phyloP scores from a whole-genome alignment of 345 rosid genomes.

The Lumnitzera racemosa region DNA sequence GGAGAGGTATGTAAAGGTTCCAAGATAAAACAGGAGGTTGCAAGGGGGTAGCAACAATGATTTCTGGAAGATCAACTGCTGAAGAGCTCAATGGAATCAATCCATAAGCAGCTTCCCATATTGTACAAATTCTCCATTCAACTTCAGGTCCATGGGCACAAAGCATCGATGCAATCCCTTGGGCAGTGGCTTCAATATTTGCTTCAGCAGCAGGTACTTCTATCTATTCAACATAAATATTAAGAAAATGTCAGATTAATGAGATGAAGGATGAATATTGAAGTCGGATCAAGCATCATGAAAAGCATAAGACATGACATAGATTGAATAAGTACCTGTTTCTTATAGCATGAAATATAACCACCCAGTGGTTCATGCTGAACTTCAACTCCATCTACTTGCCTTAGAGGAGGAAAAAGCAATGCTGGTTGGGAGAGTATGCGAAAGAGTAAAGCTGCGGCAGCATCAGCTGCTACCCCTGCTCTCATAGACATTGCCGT shows the following conservation, averaged over 20 bases:
- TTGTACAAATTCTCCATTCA: constrained; percentile 98
- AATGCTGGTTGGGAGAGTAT: constrained; percentile 89
- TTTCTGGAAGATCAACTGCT: constrained; percentile 95
- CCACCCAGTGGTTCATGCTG: constrained; percentile 69
- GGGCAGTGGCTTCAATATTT: constrained; percentile 98
- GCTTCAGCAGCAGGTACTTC: constrained; percentile 97
- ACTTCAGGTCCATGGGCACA: constrained; percentile 99
- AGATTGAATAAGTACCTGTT: constrained; percentile 51
- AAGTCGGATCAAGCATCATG: neutral
- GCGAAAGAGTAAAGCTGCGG: constrained; percentile 95
- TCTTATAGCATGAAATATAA: constrained; percentile 65
- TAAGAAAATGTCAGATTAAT: constrained; percentile 3
- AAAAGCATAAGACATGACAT: neutral
- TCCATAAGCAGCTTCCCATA: constrained; percentile 99
- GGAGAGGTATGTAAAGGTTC: constrained; percentile 94
- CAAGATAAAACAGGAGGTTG: constrained; percentile 91
- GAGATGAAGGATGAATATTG: too few relatives aligned
- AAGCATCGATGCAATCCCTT: constrained; percentile 98
- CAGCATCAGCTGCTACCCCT: constrained; percentile 98
- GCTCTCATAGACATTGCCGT: constrained; percentile 98
- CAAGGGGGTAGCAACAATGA: constrained; percentile 84
- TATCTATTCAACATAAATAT: constrained; percentile 37
- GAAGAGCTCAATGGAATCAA: constrained; percentile 91
- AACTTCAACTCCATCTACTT: constrained; percentile 83
- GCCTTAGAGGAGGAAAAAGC: constrained; percentile 89